A percentile compares a stretch with the other conserved stretches of the same genome.
phyloP scores from a whole-genome alignment of 2,329 filamentous ascomycete genomes.

The Catunica adiposa region DNA sequence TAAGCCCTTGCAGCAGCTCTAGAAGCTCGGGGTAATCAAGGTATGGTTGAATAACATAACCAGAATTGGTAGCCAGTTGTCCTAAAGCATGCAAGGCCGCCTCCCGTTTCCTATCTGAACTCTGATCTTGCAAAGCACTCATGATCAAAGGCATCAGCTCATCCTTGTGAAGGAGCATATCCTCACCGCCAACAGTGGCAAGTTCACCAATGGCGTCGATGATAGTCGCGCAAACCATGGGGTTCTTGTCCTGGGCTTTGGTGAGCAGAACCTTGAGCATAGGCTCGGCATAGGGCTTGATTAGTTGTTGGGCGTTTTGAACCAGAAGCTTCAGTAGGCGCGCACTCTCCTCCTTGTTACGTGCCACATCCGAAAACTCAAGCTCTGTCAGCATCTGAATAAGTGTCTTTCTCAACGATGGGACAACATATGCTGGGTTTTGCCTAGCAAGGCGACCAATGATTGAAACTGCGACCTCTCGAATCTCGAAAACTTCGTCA shows the following conservation, averaged over 20 bases:
- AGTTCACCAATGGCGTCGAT: conserved; percentile 88
- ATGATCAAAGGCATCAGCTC: conserved; percentile 90
- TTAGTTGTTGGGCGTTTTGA: conserved; percentile 77
- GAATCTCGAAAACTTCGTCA: conserved; percentile 80
- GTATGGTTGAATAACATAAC: conserved; percentile 94
- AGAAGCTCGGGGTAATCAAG: conserved; percentile 87
- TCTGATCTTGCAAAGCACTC: conserved; percentile 83
- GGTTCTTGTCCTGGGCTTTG: conserved; percentile 70
- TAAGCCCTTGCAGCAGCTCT: conserved; percentile 82
- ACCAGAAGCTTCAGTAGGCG: conserved; percentile 85
- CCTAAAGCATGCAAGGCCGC: conserved; percentile 81
- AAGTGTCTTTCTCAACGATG: conserved; percentile 81
- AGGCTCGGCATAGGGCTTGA: conserved; percentile 91
- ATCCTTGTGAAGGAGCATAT: conserved; percentile 84
- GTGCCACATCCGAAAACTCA: conserved; percentile 83
- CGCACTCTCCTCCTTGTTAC: conserved; percentile 92
- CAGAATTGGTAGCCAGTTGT: conserved; percentile 85
- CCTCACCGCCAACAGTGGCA: conserved; percentile 80
- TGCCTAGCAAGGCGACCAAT: conserved; percentile 81
- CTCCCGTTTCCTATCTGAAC: conserved; percentile 76
- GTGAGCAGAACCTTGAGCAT: conserved; percentile 92
- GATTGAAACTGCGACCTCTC: conserved; percentile 89
- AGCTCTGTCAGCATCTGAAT: conserved; percentile 94
- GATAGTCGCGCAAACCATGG: conserved; percentile 86
- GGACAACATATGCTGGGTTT: conserved; percentile 95